Conservation (phyloP, 1,284 basidiomycete genomes). For the Sporisorium graminicola region DNA sequence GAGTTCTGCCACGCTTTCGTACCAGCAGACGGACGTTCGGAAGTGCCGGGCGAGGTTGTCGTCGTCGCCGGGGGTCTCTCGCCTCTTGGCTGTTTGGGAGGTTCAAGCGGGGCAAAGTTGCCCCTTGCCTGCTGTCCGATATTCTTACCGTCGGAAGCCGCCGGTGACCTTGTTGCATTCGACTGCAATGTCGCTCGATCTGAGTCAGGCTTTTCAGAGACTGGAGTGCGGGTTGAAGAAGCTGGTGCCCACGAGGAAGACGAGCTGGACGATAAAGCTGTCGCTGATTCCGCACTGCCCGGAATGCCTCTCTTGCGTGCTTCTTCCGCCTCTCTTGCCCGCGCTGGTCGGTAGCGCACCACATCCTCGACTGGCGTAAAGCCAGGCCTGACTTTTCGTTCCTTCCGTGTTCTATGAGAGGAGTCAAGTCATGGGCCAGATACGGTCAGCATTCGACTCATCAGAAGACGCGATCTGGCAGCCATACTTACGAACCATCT, state of each 20-base stretch:
- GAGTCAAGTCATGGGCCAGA: neutral
- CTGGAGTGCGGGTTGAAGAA: neutral
- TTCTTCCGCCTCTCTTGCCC: conserved; percentile 39
- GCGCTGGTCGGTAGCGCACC: conserved; percentile 77
- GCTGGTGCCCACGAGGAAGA: neutral
- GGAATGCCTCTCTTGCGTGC: conserved; percentile 21
- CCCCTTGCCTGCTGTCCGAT: neutral
- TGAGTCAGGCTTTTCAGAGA: neutral
- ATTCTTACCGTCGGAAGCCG: neutral
- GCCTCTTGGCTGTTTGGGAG: neutral
- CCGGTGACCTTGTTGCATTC: neutral
- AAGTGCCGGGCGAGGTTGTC: neutral
- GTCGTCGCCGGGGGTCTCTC: neutral
- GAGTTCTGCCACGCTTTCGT: conserved; percentile 29
- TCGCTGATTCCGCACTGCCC: conserved; percentile 7
- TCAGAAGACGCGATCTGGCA: too few relatives aligned
- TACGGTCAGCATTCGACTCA: neutral
- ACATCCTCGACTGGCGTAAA: conserved; percentile 96
- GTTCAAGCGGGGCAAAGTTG: conserved; percentile 16
- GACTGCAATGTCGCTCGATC: conserved; percentile 12
- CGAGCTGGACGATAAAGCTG: neutral
- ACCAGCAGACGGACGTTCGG: neutral
- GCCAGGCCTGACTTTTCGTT: conserved; percentile 89
- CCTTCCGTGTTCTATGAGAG: conserved; percentile 80
- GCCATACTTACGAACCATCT: conserved; percentile 84